phyloP scores from a whole-genome alignment of 1,284 basidiomycete species.

The Austroboletus niveus region DNA sequence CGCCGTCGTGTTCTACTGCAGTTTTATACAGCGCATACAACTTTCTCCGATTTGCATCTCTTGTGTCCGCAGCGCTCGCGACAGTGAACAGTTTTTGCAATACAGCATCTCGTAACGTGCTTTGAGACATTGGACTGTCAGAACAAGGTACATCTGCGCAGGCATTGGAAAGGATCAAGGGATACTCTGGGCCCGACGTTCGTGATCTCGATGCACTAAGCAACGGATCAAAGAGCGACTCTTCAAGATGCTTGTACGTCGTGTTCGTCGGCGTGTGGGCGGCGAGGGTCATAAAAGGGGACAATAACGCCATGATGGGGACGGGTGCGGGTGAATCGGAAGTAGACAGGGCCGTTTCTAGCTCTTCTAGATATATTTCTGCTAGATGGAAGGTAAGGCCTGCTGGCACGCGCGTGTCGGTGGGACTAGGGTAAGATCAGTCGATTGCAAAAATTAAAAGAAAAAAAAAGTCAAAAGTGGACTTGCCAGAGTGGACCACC shows the following conservation, averaged over 20 bases:
- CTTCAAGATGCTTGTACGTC: conserved; percentile 69
- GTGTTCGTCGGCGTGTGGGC: conserved; percentile 59
- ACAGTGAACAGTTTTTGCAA: conserved; percentile 70
- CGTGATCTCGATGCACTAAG: conserved; percentile 45
- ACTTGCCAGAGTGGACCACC: conserved; percentile 81
- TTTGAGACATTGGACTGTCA: conserved; percentile 38
- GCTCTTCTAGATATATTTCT: conserved; percentile 90
- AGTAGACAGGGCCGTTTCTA: conserved; percentile 66
- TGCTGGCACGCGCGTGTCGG: conserved; percentile 72
- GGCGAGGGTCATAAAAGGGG: conserved; percentile 70
- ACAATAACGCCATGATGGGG: conserved; percentile 59
- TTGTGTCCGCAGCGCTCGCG: conserved; percentile 72
- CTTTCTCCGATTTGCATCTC: conserved; percentile 76
- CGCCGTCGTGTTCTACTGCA: conserved; percentile 47
- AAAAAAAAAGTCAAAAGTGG: background rate
- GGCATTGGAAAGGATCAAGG: conserved; percentile 47
- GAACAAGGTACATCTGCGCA: conserved; percentile 42
- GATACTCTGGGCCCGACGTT: conserved; percentile 34
- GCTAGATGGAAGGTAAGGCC: conserved; percentile 84
- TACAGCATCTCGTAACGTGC: conserved; percentile 53
- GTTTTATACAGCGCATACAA: conserved; percentile 81
- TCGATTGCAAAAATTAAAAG: background rate
- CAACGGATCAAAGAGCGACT: conserved; percentile 65
- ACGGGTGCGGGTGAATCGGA: conserved; percentile 38
- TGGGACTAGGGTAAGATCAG: conserved; percentile 47